These are phyloP conservation scores for Magnolia kwangsiensis DNA, from an alignment of 164 flowering plant species.

Conservation along the genomic window DNA sequence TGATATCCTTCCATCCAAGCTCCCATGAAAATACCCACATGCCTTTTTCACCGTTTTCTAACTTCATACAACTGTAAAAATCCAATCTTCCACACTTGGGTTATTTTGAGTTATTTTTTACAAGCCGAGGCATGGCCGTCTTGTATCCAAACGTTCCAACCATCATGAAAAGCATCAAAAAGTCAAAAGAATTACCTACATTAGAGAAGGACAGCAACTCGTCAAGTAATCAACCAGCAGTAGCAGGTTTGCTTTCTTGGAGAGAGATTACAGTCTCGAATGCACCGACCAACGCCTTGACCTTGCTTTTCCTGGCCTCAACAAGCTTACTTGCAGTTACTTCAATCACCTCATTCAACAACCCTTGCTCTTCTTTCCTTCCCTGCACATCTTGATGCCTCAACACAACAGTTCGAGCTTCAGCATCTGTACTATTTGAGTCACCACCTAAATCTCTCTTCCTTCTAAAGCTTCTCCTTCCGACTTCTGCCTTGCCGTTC, in stretches of 20 bases:
- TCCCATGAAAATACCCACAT: neutral
- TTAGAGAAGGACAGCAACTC: neutral
- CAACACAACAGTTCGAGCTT: slow-evolving; percentile 45
- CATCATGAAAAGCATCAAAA: neutral
- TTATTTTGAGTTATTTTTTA: neutral
- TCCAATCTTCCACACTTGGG: neutral
- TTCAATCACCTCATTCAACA: slow-evolving; percentile 76
- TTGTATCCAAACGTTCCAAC: slow-evolving; percentile 4
- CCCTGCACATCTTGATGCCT: slow-evolving; percentile 61
- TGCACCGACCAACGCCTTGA: slow-evolving; percentile 92
- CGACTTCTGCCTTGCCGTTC: slow-evolving; percentile 4
- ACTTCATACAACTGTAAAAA: neutral
- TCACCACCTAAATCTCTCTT: slow-evolving; percentile 32
- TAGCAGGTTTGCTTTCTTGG: slow-evolving; percentile 55
- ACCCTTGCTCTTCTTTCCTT: slow-evolving; percentile 55
- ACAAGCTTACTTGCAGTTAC: slow-evolving; percentile 89
- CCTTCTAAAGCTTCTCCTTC: slow-evolving; percentile 17
- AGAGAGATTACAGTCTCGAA: slow-evolving; percentile 88
- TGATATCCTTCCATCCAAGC: slow-evolving; percentile 21
- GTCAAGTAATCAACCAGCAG: slow-evolving; percentile 23
- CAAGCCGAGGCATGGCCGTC: neutral
- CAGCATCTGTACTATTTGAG: slow-evolving; percentile 15
- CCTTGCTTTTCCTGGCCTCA: slow-evolving; percentile 78
- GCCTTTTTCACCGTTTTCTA: neutral
- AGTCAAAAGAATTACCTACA: neutral